phyloP scores from a whole-genome alignment of 768 basidiomycete species.

The Infundibulicybe gibba region DNA sequence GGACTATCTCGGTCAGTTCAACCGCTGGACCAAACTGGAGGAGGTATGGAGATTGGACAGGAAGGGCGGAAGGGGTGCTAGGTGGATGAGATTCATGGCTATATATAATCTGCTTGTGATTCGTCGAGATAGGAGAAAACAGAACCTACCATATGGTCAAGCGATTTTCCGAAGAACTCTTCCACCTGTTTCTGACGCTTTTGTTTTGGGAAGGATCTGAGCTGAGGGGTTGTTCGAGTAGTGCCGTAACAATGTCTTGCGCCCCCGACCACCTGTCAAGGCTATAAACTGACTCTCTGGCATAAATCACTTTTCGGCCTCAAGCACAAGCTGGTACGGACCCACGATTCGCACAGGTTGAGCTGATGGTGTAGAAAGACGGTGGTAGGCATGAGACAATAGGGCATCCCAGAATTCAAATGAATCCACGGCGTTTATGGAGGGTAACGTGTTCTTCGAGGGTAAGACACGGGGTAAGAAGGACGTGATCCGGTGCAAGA shows the following conservation, averaged over 20 bases:
- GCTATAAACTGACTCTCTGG: constrained; percentile 46
- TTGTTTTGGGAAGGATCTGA: constrained; percentile 43
- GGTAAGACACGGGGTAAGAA: constrained; percentile 43
- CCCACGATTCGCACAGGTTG: constrained; percentile 45
- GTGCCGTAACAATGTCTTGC: constrained; percentile 60
- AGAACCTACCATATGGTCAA: constrained; percentile 8
- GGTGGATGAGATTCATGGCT: constrained; percentile 4
- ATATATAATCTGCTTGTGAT: constrained; percentile 1
- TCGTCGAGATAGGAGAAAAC: constrained; percentile 29
- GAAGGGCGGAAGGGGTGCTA: constrained; percentile 17
- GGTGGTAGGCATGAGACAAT: constrained; percentile 29
- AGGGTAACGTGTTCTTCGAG: neutral
- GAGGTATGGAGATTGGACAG: constrained; percentile 48
- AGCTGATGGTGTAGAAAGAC: constrained; percentile 24
- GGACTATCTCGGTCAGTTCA: constrained; percentile 39
- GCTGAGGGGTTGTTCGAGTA: constrained; percentile 68
- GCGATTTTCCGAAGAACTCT: no score
- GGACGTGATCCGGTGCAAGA: constrained; percentile 45
- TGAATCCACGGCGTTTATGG: constrained; percentile 14
- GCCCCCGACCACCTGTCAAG: constrained; percentile 51
- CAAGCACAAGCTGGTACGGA: constrained; percentile 22
- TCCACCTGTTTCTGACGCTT: constrained; percentile 48
- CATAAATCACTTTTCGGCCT: constrained; percentile 1
- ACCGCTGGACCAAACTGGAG: constrained; percentile 50
- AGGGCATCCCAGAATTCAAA: constrained; percentile 44